phyloP scores from a whole-genome alignment of 805 yeast genomes.

The Lipomyces sp. region DNA sequence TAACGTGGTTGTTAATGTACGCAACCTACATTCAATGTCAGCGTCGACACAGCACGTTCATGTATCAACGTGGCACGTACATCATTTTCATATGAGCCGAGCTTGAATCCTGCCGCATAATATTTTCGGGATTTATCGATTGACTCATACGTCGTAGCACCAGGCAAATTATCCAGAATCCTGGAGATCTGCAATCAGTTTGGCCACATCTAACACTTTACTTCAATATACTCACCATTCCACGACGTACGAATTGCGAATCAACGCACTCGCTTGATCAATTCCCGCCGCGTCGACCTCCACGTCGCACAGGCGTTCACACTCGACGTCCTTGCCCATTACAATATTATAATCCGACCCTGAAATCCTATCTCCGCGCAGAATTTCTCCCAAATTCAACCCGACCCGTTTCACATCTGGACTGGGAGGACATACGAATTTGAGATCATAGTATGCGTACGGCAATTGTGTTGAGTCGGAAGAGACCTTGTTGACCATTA shows the following conservation, averaged over 20 bases:
- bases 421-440: conserved; percentile 76
- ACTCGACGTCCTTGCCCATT: conserved; percentile 68
- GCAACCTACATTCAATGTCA: conserved; percentile 43
- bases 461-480: conserved; percentile 80
- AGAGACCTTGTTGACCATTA: conserved; percentile 76
- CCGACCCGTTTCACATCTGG: conserved; percentile 58
- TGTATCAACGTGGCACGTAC: conserved; percentile 6
- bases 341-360: conserved; percentile 68
- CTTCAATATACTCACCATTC: conserved; percentile 59
- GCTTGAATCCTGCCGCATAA: conserved; percentile 84
- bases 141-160: conserved; percentile 79
- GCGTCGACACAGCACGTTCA: conserved; percentile 28
- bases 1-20: conserved; percentile 77
- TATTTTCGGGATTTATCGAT: conserved; percentile 64
- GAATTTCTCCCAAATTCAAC: conserved; percentile 73
- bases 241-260: conserved; percentile 71
- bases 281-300: conserved; percentile 58
- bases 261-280: conserved; percentile 60
- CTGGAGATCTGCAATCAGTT: conserved; percentile 8
- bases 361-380: conserved; percentile 81
- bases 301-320: conserved; percentile 71
- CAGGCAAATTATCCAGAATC: conserved; percentile 78
- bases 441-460: conserved; percentile 73
- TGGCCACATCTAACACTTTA: not conserved
- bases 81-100: conserved; percentile 69